These are phyloP conservation scores for Ballota nigra DNA, from an alignment of 257 asterid species.

Conservation along the genomic window DNA sequence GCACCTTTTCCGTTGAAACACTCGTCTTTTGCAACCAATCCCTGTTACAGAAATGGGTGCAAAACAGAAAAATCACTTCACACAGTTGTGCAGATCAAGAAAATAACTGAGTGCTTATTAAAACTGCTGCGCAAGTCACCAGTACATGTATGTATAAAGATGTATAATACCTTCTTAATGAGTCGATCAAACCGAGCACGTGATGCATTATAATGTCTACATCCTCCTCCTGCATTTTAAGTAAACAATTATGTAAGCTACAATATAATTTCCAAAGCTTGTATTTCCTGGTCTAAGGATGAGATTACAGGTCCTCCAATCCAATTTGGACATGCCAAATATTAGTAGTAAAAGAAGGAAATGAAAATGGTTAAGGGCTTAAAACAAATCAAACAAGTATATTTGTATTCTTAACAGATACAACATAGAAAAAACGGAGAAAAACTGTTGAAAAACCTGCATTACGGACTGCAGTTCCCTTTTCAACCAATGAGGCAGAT, in stretches of 20 bases:
- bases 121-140: background rate
- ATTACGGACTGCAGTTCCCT: slow-evolving; percentile 75
- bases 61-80: slow-evolving; percentile 2
- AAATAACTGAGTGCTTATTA: background rate
- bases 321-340: background rate
- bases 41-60: slow-evolving; percentile 39
- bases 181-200: slow-evolving; percentile 57
- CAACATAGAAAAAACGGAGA: slow-evolving; percentile 1
- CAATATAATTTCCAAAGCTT: background rate
- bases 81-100: background rate
- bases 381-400: background rate
- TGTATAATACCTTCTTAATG: slow-evolving; percentile 52
- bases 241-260: slow-evolving; percentile 13
- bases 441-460: slow-evolving; percentile 40
- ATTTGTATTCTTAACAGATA: background rate
- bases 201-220: slow-evolving; percentile 72
- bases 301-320: too few species aligned
- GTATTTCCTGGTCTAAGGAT: background rate
- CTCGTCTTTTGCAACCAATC: slow-evolving; percentile 32
- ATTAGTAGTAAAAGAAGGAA: background rate
- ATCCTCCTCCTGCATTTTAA: slow-evolving; percentile 65
- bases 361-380: background rate
- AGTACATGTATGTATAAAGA: background rate
- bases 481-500: slow-evolving; percentile 63
- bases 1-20: slow-evolving; percentile 37